These are phyloP conservation scores for Periconia sp. DNA, from an alignment of 2,329 filamentous ascomycete genomes.

Conservation along the genomic window DNA sequence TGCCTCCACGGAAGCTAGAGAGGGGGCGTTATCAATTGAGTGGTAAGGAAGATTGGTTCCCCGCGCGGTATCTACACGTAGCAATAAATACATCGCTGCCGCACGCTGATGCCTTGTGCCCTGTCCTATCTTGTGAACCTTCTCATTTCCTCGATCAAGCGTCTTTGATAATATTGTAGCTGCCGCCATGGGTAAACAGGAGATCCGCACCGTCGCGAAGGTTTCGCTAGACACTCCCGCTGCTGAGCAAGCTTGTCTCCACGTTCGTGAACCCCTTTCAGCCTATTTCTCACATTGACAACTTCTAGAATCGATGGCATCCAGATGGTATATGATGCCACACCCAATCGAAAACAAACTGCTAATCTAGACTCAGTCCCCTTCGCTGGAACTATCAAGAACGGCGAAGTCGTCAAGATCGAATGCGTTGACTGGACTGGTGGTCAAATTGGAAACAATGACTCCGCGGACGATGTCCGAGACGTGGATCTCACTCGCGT, in stretches of 20 bases:
- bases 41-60: conserved; percentile 7
- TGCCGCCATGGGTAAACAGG: conserved; percentile 55
- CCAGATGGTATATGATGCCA: conserved; percentile 71
- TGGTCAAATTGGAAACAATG: conserved; percentile 87
- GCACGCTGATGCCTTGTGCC: too few relatives aligned
- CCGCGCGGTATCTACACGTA: conserved; percentile 18
- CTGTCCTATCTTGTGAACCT: too few relatives aligned
- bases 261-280: conserved; percentile 58
- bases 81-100: too few relatives aligned
- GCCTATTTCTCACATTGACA: not conserved
- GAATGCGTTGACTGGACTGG: conserved; percentile 81
- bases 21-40: conserved; percentile 20
- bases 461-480: conserved; percentile 85
- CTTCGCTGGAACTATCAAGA: conserved; percentile 72
- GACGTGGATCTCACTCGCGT: conserved; percentile 84
- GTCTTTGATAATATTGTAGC: not conserved
- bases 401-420: conserved; percentile 89
- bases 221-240: conserved; percentile 77
- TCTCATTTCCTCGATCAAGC: not conserved
- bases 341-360: not conserved
- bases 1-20: conserved; percentile 17
- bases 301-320: conserved; percentile 82
- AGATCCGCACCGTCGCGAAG: conserved; percentile 73
- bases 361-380: conserved; percentile 65
- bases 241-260: conserved; percentile 70